These are phyloP conservation scores for Trametes gibbosa DNA, from an alignment of 768 basidiomycete genomes.

Conservation along the genomic window DNA sequence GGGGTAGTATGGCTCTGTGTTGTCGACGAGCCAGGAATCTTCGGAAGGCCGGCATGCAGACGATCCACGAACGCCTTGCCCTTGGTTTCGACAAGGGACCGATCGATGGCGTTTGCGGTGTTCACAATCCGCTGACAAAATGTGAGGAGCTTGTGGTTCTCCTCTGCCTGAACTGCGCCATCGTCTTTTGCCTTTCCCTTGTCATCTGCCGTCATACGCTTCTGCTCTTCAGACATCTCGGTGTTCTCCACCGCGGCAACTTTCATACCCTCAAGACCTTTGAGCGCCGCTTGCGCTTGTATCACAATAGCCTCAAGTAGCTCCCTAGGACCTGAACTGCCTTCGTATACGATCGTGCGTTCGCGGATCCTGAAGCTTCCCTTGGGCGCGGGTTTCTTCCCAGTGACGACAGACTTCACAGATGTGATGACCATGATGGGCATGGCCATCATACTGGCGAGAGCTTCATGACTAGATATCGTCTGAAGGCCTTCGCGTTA, in stretches of 20 bases:
- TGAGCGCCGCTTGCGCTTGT: conserved; percentile 89
- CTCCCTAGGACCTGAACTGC: conserved; percentile 87
- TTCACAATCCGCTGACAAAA: conserved; percentile 87
- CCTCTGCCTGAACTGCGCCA: conserved; percentile 51
- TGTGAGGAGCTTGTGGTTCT: conserved; percentile 70
- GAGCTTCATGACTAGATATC: conserved; percentile 87
- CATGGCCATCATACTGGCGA: conserved; percentile 97
- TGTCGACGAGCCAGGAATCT: conserved; percentile 41
- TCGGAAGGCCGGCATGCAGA: conserved; percentile 73
- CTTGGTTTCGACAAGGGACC: conserved; percentile 85
- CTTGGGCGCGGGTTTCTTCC: conserved; percentile 48
- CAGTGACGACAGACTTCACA: conserved; percentile 56
- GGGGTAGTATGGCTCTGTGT: conserved; percentile 33
- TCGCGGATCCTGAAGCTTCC: conserved; percentile 61
- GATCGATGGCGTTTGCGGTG: conserved; percentile 83
- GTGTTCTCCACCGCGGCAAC: conserved; percentile 41
- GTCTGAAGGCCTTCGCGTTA: conserved; percentile 48
- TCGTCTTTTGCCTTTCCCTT: conserved; percentile 68
- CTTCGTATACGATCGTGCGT: conserved; percentile 85
- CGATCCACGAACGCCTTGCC: conserved; percentile 83
- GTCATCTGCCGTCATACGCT: conserved; percentile 70
- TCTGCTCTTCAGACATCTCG: conserved; percentile 86
- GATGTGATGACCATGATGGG: conserved; percentile 86
- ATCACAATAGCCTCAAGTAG: conserved; percentile 88
- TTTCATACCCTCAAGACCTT: conserved; percentile 73